Base-by-base conservation (phyloP, 306 rosid species). In the Glycine soja region DNA sequence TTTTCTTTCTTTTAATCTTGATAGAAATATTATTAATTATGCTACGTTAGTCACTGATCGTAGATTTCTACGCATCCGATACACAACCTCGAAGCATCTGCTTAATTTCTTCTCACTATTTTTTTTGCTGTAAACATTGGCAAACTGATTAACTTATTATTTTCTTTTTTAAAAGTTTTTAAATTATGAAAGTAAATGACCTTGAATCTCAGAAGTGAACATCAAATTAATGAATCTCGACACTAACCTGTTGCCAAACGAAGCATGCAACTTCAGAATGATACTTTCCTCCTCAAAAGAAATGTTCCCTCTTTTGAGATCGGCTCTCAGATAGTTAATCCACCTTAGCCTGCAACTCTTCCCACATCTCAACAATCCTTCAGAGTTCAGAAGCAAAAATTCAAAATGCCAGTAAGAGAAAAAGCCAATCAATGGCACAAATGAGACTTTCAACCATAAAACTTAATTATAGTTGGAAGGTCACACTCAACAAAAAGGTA, bases 271-370 rank as follows among this genome's bases (percentile, higher is more conserved):
- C 63, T 88, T 88, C 1, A 89, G 54, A 36, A 93, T 93, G 40
- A 53, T 36, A 10, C 52, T 83, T 74, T 93, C 97, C 63, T 93
- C 98, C 51, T 91, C 88, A 7, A 46, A 1, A n/a, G 98, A 86
- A 72, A 91, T 81, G 51, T 91, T 88, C 7, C 97, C 97, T 51
- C 97, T 88, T 80, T 81, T 91, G 10, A 93, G 78, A 87, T 88
- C 94, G 64, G 83, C 72, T 91, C 90, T 85, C 80, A 93, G 78
- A 78, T 93, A 93, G 75, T 94, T 94, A 7, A 90, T 87, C 94
- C 98, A 94, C 77, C 98, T 90, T 36, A 94, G 57, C 74, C 97
- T 88, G 72, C 98, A 93, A 59, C 97, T 93, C 86, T 93, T 93
- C 18, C 97, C 97, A 72, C 97, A 93, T 82, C 97, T 88, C 57